A percentile compares a stretch with the other conserved stretches of the same genome.
phyloP scores from a whole-genome alignment of 805 yeast species.

The Yamadazyma paraphyllophila region DNA sequence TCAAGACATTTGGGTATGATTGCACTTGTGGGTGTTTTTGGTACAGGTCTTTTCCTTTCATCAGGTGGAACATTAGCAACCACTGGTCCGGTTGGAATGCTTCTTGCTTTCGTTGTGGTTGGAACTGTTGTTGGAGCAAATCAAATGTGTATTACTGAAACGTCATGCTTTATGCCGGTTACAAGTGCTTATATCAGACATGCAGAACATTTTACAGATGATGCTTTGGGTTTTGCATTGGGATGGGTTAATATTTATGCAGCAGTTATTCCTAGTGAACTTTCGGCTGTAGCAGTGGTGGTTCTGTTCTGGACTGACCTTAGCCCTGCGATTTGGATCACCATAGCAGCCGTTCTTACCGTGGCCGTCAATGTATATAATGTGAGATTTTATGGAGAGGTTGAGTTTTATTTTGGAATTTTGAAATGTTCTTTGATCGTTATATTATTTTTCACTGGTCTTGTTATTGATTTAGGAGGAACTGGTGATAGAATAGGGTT shows the following conservation, averaged over 20 bases:
- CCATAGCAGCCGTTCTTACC: constrained; percentile 37
- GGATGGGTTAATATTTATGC: constrained; percentile 45
- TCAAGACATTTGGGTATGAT: constrained; percentile 21
- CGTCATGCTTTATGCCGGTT: constrained; percentile 36
- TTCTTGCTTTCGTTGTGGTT: constrained; percentile 48
- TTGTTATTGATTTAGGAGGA: constrained; percentile 26
- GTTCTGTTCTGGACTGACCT: constrained; percentile 45
- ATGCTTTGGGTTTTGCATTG: constrained; percentile 45
- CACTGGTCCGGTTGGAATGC: constrained; percentile 45
- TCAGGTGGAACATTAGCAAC: constrained; percentile 48
- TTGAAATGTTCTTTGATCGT: constrained; percentile 24
- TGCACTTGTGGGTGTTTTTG: constrained; percentile 30
- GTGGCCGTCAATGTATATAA: constrained; percentile 35
- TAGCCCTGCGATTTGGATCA: constrained; percentile 46
- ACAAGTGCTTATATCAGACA: constrained; percentile 37
- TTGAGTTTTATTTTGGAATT: constrained; percentile 26
- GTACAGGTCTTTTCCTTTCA: constrained; percentile 56
- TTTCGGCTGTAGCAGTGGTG: constrained; percentile 47
- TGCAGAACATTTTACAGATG: constrained; percentile 39
- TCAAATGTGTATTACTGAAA: constrained; percentile 40
- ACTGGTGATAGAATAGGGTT: constrained; percentile 25
- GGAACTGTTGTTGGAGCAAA: constrained; percentile 42
- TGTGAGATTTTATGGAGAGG: constrained; percentile 35
- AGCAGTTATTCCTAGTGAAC: constrained; percentile 36
- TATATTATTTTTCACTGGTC: constrained; percentile 19